Percentiles rank a stretch among this genome's conserved stretches.
Conservation (phyloP, 805 yeast genomes). For the Teunomyces funiuensis region DNA sequence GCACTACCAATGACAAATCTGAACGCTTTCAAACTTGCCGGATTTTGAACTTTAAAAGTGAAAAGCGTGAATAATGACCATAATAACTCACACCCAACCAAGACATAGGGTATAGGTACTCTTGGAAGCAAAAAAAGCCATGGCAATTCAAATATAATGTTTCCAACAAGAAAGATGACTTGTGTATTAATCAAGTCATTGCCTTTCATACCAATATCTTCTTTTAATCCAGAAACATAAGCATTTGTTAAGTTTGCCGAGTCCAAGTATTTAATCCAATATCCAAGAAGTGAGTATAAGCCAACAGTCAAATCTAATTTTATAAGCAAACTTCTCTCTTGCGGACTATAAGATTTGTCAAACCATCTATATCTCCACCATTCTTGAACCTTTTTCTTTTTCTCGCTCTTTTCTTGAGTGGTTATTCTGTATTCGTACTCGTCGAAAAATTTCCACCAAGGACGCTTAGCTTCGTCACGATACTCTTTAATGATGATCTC, state of each 20-base stretch:
- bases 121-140: slow-evolving; percentile 22
- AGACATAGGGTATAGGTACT: slow-evolving; percentile 20
- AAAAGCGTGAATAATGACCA: slow-evolving; percentile 21
- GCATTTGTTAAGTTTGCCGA: slow-evolving; percentile 24
- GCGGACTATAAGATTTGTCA: slow-evolving; percentile 23
- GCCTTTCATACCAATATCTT: slow-evolving; percentile 17
- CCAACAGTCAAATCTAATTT: slow-evolving; percentile 24
- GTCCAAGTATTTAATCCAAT: slow-evolving; percentile 25
- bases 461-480: slow-evolving; percentile 52
- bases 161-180: slow-evolving; percentile 20
- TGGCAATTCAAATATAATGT: slow-evolving; percentile 21
- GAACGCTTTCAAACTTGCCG: slow-evolving; percentile 18
- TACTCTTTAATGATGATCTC: slow-evolving; percentile 26
- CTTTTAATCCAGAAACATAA: slow-evolving; percentile 20
- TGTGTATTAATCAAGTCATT: slow-evolving; percentile 23
- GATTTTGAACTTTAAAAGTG: slow-evolving; percentile 14
- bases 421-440: slow-evolving; percentile 30
- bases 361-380: slow-evolving; percentile 27
- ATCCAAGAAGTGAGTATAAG: slow-evolving; percentile 22
- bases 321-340: slow-evolving; percentile 22
- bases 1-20: slow-evolving; percentile 20
- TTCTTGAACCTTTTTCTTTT: not conserved
- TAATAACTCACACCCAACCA: slow-evolving; percentile 17
- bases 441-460: slow-evolving; percentile 48
- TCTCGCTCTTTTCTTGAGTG: slow-evolving; percentile 10